A percentile compares a stretch with the other conserved stretches of the same genome.
Conservation (phyloP, 345 rosid species). For the Populus euphratica region DNA sequence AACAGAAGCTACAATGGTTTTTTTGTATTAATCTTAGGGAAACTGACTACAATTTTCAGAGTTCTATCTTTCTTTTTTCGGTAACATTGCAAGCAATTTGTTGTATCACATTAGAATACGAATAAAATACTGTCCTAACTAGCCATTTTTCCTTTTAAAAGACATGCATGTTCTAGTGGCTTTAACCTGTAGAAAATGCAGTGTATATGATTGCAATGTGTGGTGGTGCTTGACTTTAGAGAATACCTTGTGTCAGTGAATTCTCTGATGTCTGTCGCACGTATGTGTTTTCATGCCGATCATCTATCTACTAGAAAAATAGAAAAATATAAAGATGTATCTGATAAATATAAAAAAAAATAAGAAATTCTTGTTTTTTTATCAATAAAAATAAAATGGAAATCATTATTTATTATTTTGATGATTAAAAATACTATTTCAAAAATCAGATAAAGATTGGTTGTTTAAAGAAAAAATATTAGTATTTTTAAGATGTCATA, state of each 20-base stretch:
- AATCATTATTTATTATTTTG: too few species aligned
- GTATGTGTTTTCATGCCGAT: too few species aligned
- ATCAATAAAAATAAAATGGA: too few species aligned
- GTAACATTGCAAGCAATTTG: neutral
- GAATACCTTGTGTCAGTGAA: neutral
- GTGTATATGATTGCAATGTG: neutral
- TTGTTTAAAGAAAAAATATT: too few species aligned
- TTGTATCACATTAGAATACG: neutral
- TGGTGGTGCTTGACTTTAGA: neutral
- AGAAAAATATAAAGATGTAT: too few species aligned
- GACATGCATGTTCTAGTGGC: neutral
- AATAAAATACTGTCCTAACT: neutral
- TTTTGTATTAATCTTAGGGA: neutral
- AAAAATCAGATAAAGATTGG: too few species aligned
- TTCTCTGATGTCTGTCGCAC: neutral
- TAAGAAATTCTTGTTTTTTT: too few species aligned
- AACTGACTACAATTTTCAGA: neutral
- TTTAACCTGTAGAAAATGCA: neutral
- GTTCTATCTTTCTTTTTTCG: neutral
- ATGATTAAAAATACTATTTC: too few species aligned
- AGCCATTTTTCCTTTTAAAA: neutral
- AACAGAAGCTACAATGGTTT: too few species aligned
- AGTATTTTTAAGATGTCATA: too few species aligned
- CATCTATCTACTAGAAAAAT: too few species aligned
- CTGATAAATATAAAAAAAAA: too few species aligned